Percentiles rank a stretch among this genome's conserved stretches.
These are phyloP conservation scores for Puya raimondii DNA, from an alignment of 176 grass and related monocot species.

Conservation along the genomic window DNA sequence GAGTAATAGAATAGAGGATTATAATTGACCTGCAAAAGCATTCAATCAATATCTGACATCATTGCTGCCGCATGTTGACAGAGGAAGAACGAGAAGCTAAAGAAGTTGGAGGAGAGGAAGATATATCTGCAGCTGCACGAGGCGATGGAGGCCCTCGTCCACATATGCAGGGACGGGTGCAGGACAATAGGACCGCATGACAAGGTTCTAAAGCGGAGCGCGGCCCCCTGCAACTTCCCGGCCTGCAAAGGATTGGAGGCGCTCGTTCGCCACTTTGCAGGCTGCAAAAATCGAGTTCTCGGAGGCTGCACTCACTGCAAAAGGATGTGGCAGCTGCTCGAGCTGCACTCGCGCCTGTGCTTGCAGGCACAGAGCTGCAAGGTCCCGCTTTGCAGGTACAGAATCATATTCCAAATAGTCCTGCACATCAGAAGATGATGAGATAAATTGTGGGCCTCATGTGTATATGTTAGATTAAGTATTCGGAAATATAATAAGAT, in stretches of 20 bases:
- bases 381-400: slow-evolving; percentile 24
- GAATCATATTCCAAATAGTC: neutral
- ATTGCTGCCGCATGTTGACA: neutral
- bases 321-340: slow-evolving; percentile 23
- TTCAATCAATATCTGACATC: too few relatives aligned
- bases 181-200: slow-evolving; percentile 70
- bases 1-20: too few relatives aligned
- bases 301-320: slow-evolving; percentile 19
- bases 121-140: slow-evolving; percentile 62
- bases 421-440: too few relatives aligned
- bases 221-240: slow-evolving; percentile 47
- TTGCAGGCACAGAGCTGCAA: neutral
- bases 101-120: slow-evolving; percentile 43
- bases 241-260: slow-evolving; percentile 34
- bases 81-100: slow-evolving; percentile 46
- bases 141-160: slow-evolving; percentile 78
- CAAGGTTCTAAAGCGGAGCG: slow-evolving; percentile 39
- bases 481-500: too few relatives aligned
- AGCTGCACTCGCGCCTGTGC: slow-evolving; percentile 19
- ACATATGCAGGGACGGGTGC: slow-evolving; percentile 77
- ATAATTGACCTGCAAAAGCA: too few relatives aligned
- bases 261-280: slow-evolving; percentile 20
- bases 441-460: too few relatives aligned
- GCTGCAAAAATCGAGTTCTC: slow-evolving; percentile 17
- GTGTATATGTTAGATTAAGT: too few relatives aligned